Percentiles rank a stretch among this genome's conserved stretches.
Evolutionary conservation across 2,329 filamentous ascomycete species (phyloP).

Genomic region (Dothiorella sarmentorum): DNA sequence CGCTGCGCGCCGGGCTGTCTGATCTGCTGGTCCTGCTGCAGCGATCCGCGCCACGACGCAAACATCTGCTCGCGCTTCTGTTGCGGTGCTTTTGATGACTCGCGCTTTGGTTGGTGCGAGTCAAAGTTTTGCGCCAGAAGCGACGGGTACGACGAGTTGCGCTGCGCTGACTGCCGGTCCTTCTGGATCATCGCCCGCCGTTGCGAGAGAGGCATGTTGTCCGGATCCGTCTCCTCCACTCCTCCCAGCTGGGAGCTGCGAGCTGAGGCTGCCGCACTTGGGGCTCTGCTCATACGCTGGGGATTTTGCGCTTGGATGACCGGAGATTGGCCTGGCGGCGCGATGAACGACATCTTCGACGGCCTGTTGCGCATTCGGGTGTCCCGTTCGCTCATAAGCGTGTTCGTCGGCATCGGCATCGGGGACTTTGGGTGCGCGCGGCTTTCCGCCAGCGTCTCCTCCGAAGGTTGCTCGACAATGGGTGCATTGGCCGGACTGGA

Average conservation of each 20-base stretch:
- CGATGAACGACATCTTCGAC: conserved; percentile 10
- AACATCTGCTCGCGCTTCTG: conserved; percentile 33
- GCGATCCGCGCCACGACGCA: conserved; percentile 35
- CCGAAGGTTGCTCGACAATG: conserved; percentile 1
- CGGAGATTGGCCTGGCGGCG: neutral
- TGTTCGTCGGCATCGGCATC: neutral
- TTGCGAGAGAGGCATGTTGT: conserved; percentile 62
- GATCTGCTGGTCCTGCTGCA: conserved; percentile 27
- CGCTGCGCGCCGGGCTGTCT: conserved; percentile 23
- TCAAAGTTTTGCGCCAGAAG: conserved; percentile 30
- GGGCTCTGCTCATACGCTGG: neutral
- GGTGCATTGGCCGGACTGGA: conserved; percentile 6
- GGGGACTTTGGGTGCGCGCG: neutral
- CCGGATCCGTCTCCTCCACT: conserved; percentile 51
- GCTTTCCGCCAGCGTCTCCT: neutral
- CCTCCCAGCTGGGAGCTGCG: conserved; percentile 36
- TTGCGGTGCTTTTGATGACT: conserved; percentile 26
- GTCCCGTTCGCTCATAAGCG: conserved; percentile 12
- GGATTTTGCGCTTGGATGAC: neutral
- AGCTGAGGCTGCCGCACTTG: neutral
- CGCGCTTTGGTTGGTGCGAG: conserved; percentile 37
- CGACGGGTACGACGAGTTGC: neutral
- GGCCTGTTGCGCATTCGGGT: conserved; percentile 10
- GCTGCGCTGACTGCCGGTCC: neutral
- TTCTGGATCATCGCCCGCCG: conserved; percentile 1